Evolutionary conservation across 345 rosid genomes (phyloP).

Genomic region (Gossypium raimondii): DNA sequence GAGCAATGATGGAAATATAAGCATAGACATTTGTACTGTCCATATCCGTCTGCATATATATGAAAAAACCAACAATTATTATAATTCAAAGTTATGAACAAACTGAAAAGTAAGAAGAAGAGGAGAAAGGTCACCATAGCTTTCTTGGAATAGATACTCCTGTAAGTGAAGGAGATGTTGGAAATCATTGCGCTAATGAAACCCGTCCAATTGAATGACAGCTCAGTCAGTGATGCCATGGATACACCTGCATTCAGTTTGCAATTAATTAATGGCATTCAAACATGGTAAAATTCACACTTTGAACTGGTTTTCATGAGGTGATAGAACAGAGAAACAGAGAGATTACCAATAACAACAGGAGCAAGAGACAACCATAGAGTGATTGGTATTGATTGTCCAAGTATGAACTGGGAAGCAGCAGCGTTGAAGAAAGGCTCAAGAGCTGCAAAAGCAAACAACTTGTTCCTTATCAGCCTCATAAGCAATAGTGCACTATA

Average conservation of each 20-base stretch:
- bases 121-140: constrained; percentile 65
- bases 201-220: constrained; percentile 94
- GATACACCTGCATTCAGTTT: constrained; percentile 55
- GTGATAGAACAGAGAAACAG: background rate
- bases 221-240: constrained; percentile 88
- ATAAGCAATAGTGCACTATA: background rate
- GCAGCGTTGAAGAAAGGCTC: constrained; percentile 99
- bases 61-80: background rate
- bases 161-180: constrained; percentile 89
- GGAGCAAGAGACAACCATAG: constrained; percentile 92
- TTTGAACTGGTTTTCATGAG: background rate
- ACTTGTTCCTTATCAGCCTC: constrained; percentile 7
- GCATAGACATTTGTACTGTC: constrained; percentile 95
- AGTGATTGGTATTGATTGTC: constrained; percentile 74
- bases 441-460: constrained; percentile 54
- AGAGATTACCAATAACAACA: constrained; percentile 66
- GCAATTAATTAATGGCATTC: background rate
- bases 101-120: background rate
- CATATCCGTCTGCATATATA: constrained; percentile 81
- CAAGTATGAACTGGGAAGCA: constrained; percentile 88
- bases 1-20: constrained; percentile 94
- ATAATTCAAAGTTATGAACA: background rate
- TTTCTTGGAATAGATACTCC: constrained; percentile 94
- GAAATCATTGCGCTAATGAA: constrained; percentile 98
- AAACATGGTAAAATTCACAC: background rate